Percentiles rank a stretch among this genome's conserved stretches.
phyloP scores from a whole-genome alignment of 306 rosid species.

The Prunus padus region DNA sequence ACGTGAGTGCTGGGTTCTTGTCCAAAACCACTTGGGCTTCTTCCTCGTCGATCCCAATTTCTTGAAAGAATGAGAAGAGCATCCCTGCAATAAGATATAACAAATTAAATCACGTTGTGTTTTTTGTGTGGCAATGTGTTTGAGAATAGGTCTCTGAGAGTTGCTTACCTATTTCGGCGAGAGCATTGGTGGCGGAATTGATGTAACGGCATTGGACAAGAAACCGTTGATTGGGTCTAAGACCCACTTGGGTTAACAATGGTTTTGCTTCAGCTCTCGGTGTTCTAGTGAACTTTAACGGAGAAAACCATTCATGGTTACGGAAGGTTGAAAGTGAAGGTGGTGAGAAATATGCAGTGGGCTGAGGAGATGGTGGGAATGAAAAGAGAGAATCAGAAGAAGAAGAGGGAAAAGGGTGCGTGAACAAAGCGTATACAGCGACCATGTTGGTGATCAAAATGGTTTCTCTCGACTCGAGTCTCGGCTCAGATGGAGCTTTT shows the following conservation, averaged over 20 bases:
- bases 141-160: conserved; percentile 43
- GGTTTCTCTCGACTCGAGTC: too few relatives aligned
- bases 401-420: conserved; percentile 18
- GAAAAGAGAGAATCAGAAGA: conserved; percentile 21
- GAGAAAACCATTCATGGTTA: conserved; percentile 7
- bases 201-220: conserved; percentile 31
- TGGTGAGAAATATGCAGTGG: conserved; percentile 6
- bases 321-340: conserved; percentile 19
- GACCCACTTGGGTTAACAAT: conserved; percentile 9
- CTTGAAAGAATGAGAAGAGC: conserved; percentile 46
- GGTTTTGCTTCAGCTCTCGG: conserved; percentile 18
- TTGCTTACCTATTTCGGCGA: conserved; percentile 36
- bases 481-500: not conserved
- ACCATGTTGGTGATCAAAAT: conserved; percentile 25
- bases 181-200: conserved; percentile 4
- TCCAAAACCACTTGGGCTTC: conserved; percentile 37
- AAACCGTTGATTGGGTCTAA: conserved; percentile 20
- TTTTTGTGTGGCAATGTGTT: conserved; percentile 28
- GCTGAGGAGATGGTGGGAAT: conserved; percentile 10
- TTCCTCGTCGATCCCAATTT: conserved; percentile 43
- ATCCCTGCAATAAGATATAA: conserved; percentile 37
- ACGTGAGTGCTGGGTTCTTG: conserved; percentile 39
- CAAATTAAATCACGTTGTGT: not conserved
- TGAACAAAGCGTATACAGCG: conserved; percentile 22
- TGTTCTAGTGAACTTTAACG: conserved; percentile 11